These are phyloP conservation scores for Colletotrichum sp. DNA, from an alignment of 2,329 filamentous ascomycete genomes.

Conservation along the genomic window DNA sequence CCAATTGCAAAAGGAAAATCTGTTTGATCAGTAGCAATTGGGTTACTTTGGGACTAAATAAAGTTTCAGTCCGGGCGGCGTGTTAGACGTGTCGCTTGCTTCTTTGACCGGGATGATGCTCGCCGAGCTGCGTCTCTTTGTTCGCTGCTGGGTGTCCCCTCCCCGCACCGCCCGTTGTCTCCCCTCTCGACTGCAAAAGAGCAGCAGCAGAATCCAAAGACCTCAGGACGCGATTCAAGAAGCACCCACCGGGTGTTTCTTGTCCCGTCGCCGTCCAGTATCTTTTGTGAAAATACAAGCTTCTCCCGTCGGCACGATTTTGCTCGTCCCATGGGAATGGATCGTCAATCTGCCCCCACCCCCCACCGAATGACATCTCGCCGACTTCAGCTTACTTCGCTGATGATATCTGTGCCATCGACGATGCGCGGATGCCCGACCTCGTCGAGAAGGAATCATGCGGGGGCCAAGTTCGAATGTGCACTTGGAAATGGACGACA, in stretches of 20 bases:
- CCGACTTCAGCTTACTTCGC: not conserved
- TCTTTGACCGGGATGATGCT: not conserved
- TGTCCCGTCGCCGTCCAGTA: not conserved
- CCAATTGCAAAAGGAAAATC: not conserved
- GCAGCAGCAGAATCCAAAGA: accelerated
- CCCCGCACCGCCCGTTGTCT: not conserved
- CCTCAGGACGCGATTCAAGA: not conserved
- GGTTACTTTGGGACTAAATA: not conserved
- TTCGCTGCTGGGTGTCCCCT: not conserved
- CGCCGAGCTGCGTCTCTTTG: not conserved
- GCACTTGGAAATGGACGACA: constrained; percentile 14
- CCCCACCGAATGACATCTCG: not conserved
- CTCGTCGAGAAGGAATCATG: not conserved
- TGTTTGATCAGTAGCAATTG: not conserved
- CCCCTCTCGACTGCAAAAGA: not conserved
- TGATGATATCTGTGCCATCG: not conserved
- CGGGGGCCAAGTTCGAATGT: constrained; percentile 9
- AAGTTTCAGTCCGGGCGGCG: not conserved
- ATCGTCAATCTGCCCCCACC: not conserved
- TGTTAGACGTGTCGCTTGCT: not conserved
- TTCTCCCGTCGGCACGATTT: not conserved
- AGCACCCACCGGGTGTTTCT: not conserved
- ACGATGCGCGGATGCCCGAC: constrained; percentile 3
- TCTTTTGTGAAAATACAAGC: not conserved
- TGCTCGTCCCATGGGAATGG: not conserved